A percentile compares a stretch with the other conserved stretches of the same genome.
These are phyloP conservation scores for Pelargonium nanum DNA, from an alignment of 345 rosid genomes.

Conservation along the genomic window DNA sequence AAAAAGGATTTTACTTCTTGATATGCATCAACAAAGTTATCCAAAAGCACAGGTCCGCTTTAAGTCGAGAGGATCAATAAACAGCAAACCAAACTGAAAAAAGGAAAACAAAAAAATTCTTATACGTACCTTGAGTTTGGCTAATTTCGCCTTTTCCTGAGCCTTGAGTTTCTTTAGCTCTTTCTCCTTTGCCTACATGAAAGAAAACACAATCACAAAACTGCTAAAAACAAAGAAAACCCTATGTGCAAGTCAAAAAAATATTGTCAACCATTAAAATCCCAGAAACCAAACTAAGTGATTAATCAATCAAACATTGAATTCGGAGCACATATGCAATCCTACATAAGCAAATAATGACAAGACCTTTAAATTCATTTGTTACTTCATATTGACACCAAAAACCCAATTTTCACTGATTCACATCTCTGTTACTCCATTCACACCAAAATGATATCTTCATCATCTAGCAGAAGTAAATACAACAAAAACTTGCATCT, in stretches of 20 bases:
- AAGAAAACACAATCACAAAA: not conserved
- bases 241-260: not conserved
- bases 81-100: not conserved
- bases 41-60: too few species aligned
- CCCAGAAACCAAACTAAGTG: not conserved
- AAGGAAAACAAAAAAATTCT: not conserved
- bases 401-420: not conserved
- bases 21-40: too few species aligned
- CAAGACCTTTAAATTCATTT: not conserved
- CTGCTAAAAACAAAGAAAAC: not conserved
- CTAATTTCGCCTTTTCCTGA: slow-evolving; percentile 54
- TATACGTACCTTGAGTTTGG: slow-evolving; percentile 45
- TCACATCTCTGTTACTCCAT: not conserved
- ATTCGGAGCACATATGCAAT: not conserved
- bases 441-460: not conserved
- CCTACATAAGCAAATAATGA: not conserved
- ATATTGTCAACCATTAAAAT: not conserved
- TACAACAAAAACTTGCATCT: too few species aligned
- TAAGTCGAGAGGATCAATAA: not conserved
- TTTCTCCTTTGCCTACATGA: slow-evolving; percentile 59
- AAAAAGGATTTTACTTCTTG: too few species aligned
- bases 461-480: too few species aligned
- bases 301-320: not conserved
- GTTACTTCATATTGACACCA: not conserved
- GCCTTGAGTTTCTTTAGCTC: slow-evolving; percentile 78